These are phyloP conservation scores for Entomortierella beljakovae DNA, from an alignment of 192 early-diverging fungal genomes.

Conservation along the genomic window DNA sequence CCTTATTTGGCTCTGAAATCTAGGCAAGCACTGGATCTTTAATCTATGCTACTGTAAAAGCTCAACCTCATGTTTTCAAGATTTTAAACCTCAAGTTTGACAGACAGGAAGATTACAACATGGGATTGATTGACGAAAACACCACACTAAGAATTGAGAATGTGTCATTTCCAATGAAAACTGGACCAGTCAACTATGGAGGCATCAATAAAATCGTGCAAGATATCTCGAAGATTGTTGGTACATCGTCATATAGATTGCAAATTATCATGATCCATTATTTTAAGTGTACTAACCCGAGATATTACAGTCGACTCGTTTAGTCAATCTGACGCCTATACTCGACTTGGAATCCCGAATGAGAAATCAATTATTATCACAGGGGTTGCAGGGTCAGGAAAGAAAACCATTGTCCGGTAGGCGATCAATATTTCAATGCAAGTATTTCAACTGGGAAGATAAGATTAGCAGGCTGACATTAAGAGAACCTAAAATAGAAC, in stretches of 20 bases:
- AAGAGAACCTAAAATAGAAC: neutral
- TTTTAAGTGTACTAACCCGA: neutral
- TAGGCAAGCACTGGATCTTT: slow-evolving; percentile 15
- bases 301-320: slow-evolving; percentile 26
- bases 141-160: slow-evolving; percentile 12
- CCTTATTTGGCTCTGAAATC: neutral
- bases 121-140: slow-evolving; percentile 11
- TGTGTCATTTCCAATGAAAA: neutral
- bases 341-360: slow-evolving; percentile 52
- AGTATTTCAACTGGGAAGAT: too few relatives aligned
- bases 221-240: slow-evolving; percentile 28
- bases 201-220: slow-evolving; percentile 21
- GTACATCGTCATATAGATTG: slow-evolving; percentile 4
- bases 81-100: slow-evolving; percentile 6
- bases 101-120: neutral
- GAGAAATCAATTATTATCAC: slow-evolving; percentile 56
- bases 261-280: neutral
- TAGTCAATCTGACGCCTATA: slow-evolving; percentile 20
- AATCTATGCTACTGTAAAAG: slow-evolving; percentile 20
- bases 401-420: slow-evolving; percentile 57
- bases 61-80: slow-evolving; percentile 11
- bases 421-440: neutral
- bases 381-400: slow-evolving; percentile 61
- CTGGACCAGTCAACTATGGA: neutral
- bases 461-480: neutral